phyloP scores from a whole-genome alignment of 1,284 basidiomycete species.

The Ustilago loliicola region DNA sequence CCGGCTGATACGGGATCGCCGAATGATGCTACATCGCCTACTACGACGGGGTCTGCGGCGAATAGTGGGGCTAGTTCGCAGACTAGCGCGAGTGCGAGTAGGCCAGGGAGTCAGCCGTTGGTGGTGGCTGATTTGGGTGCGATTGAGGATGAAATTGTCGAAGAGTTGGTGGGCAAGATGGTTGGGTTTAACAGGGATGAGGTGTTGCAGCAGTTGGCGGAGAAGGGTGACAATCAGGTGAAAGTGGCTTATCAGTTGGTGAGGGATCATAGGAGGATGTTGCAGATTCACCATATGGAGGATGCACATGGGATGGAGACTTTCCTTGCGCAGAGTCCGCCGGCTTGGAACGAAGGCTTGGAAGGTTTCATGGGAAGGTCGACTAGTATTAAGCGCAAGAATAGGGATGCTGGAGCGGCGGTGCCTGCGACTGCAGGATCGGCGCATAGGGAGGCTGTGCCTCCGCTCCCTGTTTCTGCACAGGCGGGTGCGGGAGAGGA shows the following conservation, averaged over 20 bases:
- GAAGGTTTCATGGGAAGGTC: constrained; percentile 60
- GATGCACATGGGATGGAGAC: constrained; percentile 72
- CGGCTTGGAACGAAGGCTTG: constrained; percentile 73
- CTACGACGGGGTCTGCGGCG: constrained; percentile 23
- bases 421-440: not conserved
- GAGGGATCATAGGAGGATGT: constrained; percentile 86
- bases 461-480: constrained; percentile 23
- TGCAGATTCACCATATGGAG: constrained; percentile 76
- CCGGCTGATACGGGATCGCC: constrained; percentile 42
- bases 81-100: constrained; percentile 31
- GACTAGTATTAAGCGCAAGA: constrained; percentile 54
- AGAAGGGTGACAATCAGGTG: constrained; percentile 91
- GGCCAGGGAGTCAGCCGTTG: constrained; percentile 36
- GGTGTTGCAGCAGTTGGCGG: constrained; percentile 84
- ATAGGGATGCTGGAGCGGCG: constrained; percentile 22
- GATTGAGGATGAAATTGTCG: constrained; percentile 89
- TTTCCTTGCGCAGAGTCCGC: constrained; percentile 73
- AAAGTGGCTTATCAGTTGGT: constrained; percentile 96
- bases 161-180: constrained; percentile 83
- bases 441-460: constrained; percentile 27
- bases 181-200: constrained; percentile 83
- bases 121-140: constrained; percentile 77
- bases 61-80: constrained; percentile 34
- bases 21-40: constrained; percentile 29
- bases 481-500: constrained; percentile 27